Evolutionary conservation across 345 rosid genomes (phyloP), one percentile per base, ranked within the genome.

Genomic region (Chamaenerion angustifolium): DNA sequence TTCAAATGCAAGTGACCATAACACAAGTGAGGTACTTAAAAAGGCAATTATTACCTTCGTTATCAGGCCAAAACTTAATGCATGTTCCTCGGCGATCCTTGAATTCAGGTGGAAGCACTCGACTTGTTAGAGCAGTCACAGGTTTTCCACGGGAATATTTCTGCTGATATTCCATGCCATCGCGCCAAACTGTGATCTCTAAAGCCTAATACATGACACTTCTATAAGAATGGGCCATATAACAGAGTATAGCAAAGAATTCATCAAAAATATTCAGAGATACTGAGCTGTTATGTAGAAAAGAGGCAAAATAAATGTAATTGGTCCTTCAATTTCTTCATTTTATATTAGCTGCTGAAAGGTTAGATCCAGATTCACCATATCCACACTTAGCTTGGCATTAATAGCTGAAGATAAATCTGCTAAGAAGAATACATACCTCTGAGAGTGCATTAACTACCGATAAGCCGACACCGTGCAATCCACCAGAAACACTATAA

Each of bases 381-480:
- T 31, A 31, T 31, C 37, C 37, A 31, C 37, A 31, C 25, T 31
- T 31, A 31, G 37, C 2, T 23, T 31, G 37, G 37, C 9, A 31
- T 21, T 1, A 21, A 21, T 31, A 31, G 37, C 37, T 31, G 16
- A 37, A 27, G 17, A 14, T 11, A 10, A 45, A 50, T 23, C 12
- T 51, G 58, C 16, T n/a, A n/a, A 63, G 12, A 54, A 2, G 35
- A 40, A 56, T 59, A 27, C 73, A 64, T 60, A 93, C 96, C 96
- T 88, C 92, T 35, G 99, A 93, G 74, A 88, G 73, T 23, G 95
- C 96, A 75, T 93, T 93, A 25, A 93, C 99, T 61, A 93, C 99
- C 10, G 96, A 93, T 64, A 93, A 76, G 57, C 99, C 99, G 31
- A 93, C 99, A 61, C 99, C 99, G 55, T 88, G 96, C 46, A 93